Percentiles rank a stretch among this genome's conserved stretches.
phyloP scores from a whole-genome alignment of 73 alveolate species.

The Uronychia binucleata region DNA sequence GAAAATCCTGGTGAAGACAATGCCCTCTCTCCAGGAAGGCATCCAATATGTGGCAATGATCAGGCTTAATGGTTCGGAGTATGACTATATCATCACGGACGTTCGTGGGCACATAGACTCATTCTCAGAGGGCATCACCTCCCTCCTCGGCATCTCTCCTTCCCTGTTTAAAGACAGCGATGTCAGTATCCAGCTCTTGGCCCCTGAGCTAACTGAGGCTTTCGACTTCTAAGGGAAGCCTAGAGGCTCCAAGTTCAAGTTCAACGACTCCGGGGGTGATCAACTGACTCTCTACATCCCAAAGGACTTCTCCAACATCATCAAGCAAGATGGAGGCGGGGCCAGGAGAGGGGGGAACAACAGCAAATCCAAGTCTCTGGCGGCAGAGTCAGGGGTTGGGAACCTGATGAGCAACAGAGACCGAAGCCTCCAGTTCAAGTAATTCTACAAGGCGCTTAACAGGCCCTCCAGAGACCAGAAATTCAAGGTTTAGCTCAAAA shows the following conservation, averaged over 20 bases:
- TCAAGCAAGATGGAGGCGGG: conserved; percentile 21
- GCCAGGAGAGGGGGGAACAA: background rate
- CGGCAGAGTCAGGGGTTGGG: conserved; percentile 6
- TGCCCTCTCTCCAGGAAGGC: conserved; percentile 48
- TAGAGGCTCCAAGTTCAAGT: conserved; percentile 31
- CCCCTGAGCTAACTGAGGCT: conserved; percentile 33
- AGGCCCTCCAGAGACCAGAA: background rate
- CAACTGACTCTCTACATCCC: conserved; percentile 27
- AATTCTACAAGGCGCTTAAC: conserved; percentile 14
- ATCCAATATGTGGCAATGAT: conserved; percentile 54
- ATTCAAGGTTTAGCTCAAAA: conserved; percentile 14
- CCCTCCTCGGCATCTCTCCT: conserved; percentile 18
- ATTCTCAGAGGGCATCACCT: conserved; percentile 38
- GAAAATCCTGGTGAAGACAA: conserved; percentile 32
- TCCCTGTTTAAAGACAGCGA: conserved; percentile 22
- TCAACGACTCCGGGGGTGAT: conserved; percentile 47
- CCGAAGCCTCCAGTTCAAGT: conserved; percentile 14
- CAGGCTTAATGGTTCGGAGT: conserved; percentile 21
- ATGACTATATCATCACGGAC: conserved; percentile 40
- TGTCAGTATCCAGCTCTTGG: conserved; percentile 23
- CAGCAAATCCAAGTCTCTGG: background rate
- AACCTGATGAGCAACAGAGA: background rate
- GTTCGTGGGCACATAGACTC: conserved; percentile 22
- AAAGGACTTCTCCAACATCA: conserved; percentile 26
- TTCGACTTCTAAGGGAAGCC: conserved; percentile 14